Conservation (phyloP, 768 basidiomycete species). For the Mycena metata region DNA sequence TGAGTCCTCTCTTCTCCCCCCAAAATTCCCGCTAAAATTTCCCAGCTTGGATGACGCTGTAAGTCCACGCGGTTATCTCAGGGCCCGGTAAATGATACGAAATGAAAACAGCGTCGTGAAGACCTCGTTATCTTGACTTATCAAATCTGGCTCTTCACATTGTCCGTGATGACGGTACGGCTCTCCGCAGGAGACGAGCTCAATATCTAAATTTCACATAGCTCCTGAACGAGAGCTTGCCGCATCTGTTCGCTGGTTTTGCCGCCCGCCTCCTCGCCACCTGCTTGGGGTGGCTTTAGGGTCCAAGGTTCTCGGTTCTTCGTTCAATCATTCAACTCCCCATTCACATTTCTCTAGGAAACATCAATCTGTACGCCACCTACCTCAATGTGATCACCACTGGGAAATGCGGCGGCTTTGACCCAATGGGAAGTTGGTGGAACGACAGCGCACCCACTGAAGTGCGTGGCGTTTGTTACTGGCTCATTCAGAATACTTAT, state of each 20-base stretch:
- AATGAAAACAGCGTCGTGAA: slow-evolving; percentile 52
- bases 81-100: slow-evolving; percentile 27
- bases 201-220: slow-evolving; percentile 36
- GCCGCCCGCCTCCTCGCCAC: slow-evolving; percentile 61
- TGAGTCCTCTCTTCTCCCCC: slow-evolving; percentile 42
- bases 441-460: slow-evolving; percentile 47
- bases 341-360: slow-evolving; percentile 33
- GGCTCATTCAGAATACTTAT: slow-evolving; percentile 9
- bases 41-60: slow-evolving; percentile 52
- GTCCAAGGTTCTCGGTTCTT: slow-evolving; percentile 37
- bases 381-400: slow-evolving; percentile 47
- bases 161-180: slow-evolving; percentile 62
- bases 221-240: slow-evolving; percentile 66
- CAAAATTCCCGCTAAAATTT: background rate
- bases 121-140: slow-evolving; percentile 61
- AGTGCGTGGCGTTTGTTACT: slow-evolving; percentile 47
- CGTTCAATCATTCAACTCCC: too few species aligned
- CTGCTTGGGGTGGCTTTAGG: slow-evolving; percentile 62
- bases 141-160: slow-evolving; percentile 62
- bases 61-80: background rate
- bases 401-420: slow-evolving; percentile 54
- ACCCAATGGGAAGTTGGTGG: slow-evolving; percentile 62
- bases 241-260: slow-evolving; percentile 63
- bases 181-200: background rate
- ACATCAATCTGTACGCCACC: slow-evolving; percentile 43